These are phyloP conservation scores for Leucoagaricus sp. DNA, from an alignment of 1,284 basidiomycete species.

Conservation along the genomic window DNA sequence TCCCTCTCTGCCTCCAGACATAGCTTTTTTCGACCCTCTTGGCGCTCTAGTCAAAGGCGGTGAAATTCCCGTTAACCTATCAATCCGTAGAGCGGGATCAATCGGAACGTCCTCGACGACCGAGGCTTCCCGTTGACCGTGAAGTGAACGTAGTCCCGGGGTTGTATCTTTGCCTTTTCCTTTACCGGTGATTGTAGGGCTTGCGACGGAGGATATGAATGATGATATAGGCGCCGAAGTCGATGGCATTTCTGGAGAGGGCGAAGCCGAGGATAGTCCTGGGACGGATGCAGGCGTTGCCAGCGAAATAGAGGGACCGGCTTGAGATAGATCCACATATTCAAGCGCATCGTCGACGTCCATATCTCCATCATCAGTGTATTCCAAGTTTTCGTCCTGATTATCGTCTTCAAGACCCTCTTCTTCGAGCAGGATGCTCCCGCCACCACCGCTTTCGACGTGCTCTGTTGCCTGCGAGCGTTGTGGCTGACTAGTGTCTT, in stretches of 20 bases:
- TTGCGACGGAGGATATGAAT: neutral
- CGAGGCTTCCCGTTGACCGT: neutral
- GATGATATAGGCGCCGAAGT: neutral
- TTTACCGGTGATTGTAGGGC: slow-evolving; percentile 8
- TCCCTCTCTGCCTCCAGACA: neutral
- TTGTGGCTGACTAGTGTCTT: neutral
- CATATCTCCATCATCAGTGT: neutral
- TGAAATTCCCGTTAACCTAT: slow-evolving; percentile 1
- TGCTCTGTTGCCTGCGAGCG: neutral
- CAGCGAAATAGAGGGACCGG: neutral
- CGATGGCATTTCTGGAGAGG: neutral
- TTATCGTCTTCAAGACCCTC: neutral
- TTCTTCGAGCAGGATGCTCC: neutral
- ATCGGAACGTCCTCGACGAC: neutral
- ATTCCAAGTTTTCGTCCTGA: neutral
- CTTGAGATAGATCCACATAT: slow-evolving; percentile 1
- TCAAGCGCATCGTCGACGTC: slow-evolving; percentile 1
- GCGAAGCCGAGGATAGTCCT: neutral
- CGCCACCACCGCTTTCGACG: neutral
- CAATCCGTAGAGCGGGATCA: slow-evolving; percentile 4
- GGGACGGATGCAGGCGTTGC: too few species aligned
- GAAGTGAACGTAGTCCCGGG: neutral
- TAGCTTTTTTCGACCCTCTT: neutral
- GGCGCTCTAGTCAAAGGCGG: neutral
- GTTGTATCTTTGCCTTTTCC: slow-evolving; percentile 19